A percentile compares a stretch with the other conserved stretches of the same genome.
phyloP scores from a whole-genome alignment of 768 basidiomycete species.

The Tephrocybe sp. region DNA sequence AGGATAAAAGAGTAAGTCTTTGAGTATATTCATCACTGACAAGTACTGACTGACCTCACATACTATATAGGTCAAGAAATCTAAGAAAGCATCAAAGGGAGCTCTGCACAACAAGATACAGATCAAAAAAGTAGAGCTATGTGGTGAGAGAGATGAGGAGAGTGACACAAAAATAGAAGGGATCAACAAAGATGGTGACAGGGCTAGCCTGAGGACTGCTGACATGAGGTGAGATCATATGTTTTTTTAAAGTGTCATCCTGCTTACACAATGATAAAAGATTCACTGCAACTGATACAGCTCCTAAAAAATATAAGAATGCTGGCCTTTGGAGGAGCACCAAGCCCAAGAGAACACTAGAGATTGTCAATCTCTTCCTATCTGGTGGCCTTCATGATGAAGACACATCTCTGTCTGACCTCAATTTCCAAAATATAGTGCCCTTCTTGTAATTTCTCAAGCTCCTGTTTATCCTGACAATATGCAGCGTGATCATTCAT shows the following conservation, averaged over 20 bases:
- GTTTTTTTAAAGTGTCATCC: no score
- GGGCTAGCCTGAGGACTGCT: no score
- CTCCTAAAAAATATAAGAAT: constrained; percentile 10
- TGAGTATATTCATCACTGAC: not conserved
- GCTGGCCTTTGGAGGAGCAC: constrained; percentile 3
- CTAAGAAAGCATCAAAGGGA: not conserved
- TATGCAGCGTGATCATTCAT: not conserved
- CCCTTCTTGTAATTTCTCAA: not conserved
- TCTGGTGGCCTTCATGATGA: constrained; percentile 21
- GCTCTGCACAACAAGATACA: not conserved
- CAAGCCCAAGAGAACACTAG: constrained; percentile 5
- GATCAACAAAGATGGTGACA: no score
- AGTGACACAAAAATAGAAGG: no score
- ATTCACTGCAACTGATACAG: no score
- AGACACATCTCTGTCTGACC: constrained; percentile 14
- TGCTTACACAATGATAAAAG: no score
- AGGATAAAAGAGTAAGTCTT: not conserved
- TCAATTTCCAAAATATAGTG: not conserved
- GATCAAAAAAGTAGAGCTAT: no score
- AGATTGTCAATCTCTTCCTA: constrained; percentile 6
- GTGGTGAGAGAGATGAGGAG: no score
- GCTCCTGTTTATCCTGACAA: not conserved
- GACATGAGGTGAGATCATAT: no score
- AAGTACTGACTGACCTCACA: not conserved
- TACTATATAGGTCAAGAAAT: not conserved